Conservation (phyloP, 2,329 filamentous ascomycete genomes). For the Colletotrichum limetticola region DNA sequence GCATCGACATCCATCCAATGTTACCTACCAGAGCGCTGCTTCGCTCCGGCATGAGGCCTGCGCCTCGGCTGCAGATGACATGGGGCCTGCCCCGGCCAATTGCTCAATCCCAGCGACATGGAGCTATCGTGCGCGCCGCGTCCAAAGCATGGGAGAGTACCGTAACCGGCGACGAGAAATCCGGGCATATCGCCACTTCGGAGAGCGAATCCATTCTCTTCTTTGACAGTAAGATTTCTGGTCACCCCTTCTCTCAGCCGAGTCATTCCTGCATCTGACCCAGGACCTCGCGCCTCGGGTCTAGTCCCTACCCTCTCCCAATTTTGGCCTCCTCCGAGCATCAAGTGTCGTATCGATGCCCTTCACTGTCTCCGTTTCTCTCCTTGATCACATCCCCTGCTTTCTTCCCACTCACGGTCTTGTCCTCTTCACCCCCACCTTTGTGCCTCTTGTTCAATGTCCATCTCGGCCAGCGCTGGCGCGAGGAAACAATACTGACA, state of each 20-base stretch:
- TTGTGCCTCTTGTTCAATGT: not conserved
- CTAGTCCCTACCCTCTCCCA: not conserved
- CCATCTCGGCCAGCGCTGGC: not conserved
- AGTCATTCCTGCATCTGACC: not conserved
- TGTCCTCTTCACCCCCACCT: not conserved
- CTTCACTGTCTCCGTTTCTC: too few species aligned
- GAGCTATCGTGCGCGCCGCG: slow-evolving; percentile 1
- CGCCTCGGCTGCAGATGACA: slow-evolving; percentile 4
- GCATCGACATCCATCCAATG: slow-evolving; percentile 6
- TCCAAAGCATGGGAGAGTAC: slow-evolving; percentile 54
- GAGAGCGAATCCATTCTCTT: slow-evolving; percentile 87
- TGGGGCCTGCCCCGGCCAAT: slow-evolving; percentile 10
- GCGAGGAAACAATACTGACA: not conserved
- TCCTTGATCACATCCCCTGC: not conserved
- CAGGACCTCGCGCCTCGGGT: not conserved
- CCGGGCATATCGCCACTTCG: slow-evolving; percentile 82
- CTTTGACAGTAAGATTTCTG: slow-evolving; percentile 77
- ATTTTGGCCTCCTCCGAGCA: not conserved
- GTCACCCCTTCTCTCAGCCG: not conserved
- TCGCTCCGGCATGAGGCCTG: slow-evolving; percentile 11
- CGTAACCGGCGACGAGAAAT: slow-evolving; percentile 69
- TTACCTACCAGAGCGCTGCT: slow-evolving; percentile 27
- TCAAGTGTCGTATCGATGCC: not conserved
- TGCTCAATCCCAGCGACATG: slow-evolving; percentile 6
- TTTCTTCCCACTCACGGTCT: not conserved